These are phyloP conservation scores for Globisporangium perplexum DNA, from an alignment of 352 stramenopile species.

Conservation along the genomic window DNA sequence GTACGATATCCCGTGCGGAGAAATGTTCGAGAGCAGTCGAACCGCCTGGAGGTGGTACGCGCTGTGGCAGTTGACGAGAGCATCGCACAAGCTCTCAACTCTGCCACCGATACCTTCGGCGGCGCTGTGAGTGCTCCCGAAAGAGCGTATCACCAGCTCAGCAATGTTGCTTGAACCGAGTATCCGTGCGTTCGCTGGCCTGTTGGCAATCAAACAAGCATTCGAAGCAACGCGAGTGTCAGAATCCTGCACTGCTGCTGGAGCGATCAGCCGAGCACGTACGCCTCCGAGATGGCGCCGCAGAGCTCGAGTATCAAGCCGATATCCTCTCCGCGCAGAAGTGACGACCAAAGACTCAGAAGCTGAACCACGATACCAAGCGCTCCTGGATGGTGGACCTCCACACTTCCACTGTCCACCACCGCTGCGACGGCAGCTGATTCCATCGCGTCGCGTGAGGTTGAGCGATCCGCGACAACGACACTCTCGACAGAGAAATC, in stretches of 20 bases:
- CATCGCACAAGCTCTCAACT: slow-evolving; percentile 8
- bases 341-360: slow-evolving; percentile 15
- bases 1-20: slow-evolving; percentile 4
- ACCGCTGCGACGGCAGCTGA: background rate
- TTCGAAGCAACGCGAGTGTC: background rate
- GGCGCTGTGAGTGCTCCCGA: slow-evolving; percentile 7
- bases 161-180: slow-evolving; percentile 17
- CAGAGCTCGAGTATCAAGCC: slow-evolving; percentile 15
- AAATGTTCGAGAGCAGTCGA: slow-evolving; percentile 2
- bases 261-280: background rate
- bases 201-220: slow-evolving; percentile 4
- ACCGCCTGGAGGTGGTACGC: slow-evolving; percentile 2
- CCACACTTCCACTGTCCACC: background rate
- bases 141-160: slow-evolving; percentile 27
- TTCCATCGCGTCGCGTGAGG: background rate
- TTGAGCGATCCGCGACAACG: background rate
- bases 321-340: slow-evolving; percentile 8
- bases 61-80: slow-evolving; percentile 25
- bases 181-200: slow-evolving; percentile 16
- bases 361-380: slow-evolving; percentile 26
- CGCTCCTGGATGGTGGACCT: slow-evolving; percentile 16
- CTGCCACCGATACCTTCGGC: background rate
- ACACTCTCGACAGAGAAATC: background rate
- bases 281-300: slow-evolving; percentile 2
- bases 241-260: background rate